Evolutionary conservation across 2,329 filamentous ascomycete species (phyloP).

Genomic region (Sodiomyces alkalinus): DNA sequence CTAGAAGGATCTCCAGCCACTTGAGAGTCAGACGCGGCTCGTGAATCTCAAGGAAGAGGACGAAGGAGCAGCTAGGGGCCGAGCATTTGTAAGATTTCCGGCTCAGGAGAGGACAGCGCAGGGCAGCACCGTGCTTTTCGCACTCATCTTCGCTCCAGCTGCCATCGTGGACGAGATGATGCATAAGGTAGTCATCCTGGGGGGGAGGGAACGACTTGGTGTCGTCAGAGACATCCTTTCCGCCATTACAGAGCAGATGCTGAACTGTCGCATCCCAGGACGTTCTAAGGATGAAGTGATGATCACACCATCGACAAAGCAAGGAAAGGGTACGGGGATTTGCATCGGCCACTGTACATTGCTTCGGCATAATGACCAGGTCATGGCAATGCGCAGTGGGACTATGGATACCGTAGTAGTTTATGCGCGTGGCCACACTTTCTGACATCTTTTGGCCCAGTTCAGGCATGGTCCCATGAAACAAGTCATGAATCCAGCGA

Average conservation of each 20-base stretch:
- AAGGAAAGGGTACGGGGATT: constrained; percentile 16
- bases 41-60: constrained; percentile 31
- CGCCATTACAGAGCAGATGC: constrained; percentile 14
- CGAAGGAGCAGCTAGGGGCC: constrained; percentile 23
- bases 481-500: constrained; percentile 25
- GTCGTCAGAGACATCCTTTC: constrained; percentile 1
- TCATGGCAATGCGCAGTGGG: constrained; percentile 20
- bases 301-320: constrained; percentile 24
- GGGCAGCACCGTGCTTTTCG: neutral
- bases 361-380: constrained; percentile 23
- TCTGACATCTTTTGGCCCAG: too few relatives aligned
- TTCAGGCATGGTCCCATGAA: constrained; percentile 13
- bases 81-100: constrained; percentile 25
- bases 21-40: constrained; percentile 27
- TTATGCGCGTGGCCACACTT: too few relatives aligned
- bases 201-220: constrained; percentile 1
- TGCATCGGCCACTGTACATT: constrained; percentile 15
- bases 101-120: constrained; percentile 6
- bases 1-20: constrained; percentile 28
- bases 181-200: constrained; percentile 3
- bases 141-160: neutral
- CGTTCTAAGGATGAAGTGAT: constrained; percentile 25
- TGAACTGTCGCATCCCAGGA: constrained; percentile 15
- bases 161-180: constrained; percentile 5
- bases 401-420: too few relatives aligned